Base-by-base conservation (phyloP, 345 rosid species). In the Fremontodendron californicum region DNA sequence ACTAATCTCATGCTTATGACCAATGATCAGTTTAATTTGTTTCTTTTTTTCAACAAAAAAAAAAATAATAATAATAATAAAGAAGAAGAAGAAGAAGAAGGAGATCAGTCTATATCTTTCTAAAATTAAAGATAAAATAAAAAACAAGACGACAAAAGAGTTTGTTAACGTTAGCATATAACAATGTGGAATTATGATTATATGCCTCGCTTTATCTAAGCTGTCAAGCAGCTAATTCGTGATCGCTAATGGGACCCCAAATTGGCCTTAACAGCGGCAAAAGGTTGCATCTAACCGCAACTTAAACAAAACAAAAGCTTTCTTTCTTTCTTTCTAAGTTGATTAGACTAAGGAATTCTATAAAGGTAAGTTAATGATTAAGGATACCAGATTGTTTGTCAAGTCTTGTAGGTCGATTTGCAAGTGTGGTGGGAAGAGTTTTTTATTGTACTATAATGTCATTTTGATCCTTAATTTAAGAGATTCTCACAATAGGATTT, bases 111-210 rank as follows among this genome's bases (percentile, higher is more conserved):
- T n/a, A n/a, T n/a, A n/a, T n/a, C n/a, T n/a, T n/a, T n/a, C n/a
- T n/a, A n/a, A n/a, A n/a, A n/a, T n/a, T n/a, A n/a, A n/a, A n/a
- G n/a, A n/a, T n/a, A n/a, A n/a, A n/a, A n/a, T n/a, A n/a, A n/a
- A n/a, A n/a, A n/a, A n/a, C n/a, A n/a, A n/a, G n/a, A n/a, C n/a
- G n/a, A n/a, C n/a, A n/a, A n/a, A n/a, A n/a, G n/a, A 23, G 62
- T 23, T 9, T 4, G 60, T 74, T 61, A 83, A 80, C 81, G 82
- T 76, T 83, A 78, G 68, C 52, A 73, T 55, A 79, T 84, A 83
- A 80, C 76, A 77, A 86, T 82, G 87, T 71, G 87, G 69, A 43
- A 82, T 68, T 76, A 90, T 90, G 85, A 85, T 89, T 81, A 64
- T 84, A 67, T 77, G 85, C 81, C 64, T 73, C 25, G 76, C 89